Evolutionary conservation across 2,329 filamentous ascomycete genomes (phyloP).

Genomic region (Microascus cirrosus): DNA sequence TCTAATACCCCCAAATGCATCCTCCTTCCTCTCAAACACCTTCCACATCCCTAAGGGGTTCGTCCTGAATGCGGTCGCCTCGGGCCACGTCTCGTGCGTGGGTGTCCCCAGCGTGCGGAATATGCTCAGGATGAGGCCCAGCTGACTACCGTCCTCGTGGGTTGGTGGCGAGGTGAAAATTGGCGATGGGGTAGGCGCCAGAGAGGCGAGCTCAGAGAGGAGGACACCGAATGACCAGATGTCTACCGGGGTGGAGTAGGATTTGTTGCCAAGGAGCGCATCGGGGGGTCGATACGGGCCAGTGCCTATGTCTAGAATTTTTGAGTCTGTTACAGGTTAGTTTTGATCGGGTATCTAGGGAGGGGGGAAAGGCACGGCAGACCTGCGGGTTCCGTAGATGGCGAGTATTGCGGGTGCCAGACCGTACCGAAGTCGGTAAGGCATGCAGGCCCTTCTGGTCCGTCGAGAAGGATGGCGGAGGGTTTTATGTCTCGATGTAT

Average conservation of each 20-base stretch:
- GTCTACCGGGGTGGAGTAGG: conserved; percentile 65
- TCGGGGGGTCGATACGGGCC: conserved; percentile 87
- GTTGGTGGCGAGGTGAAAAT: conserved; percentile 70
- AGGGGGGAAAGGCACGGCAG: conserved; percentile 18
- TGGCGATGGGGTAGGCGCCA: conserved; percentile 27
- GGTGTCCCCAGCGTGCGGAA: conserved; percentile 89
- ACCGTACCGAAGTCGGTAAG: conserved; percentile 89
- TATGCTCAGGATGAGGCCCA: conserved; percentile 82
- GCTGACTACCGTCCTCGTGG: conserved; percentile 76
- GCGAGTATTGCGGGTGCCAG: conserved; percentile 56
- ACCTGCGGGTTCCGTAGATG: conserved; percentile 45
- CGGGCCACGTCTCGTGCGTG: conserved; percentile 70
- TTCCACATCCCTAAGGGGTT: conserved; percentile 89
- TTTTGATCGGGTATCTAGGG: not conserved
- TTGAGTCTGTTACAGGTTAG: conserved; percentile 29
- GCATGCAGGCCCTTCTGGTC: conserved; percentile 58
- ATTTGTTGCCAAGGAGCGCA: conserved; percentile 70
- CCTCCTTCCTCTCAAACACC: conserved; percentile 62
- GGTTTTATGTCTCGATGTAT: conserved; percentile 94
- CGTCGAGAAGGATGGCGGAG: conserved; percentile 68
- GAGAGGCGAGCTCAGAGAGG: conserved; percentile 57
- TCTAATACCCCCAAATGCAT: conserved; percentile 53
- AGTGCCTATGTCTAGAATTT: conserved; percentile 89
- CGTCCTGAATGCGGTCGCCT: conserved; percentile 52
- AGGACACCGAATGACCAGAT: conserved; percentile 85